A percentile compares a stretch with the other conserved stretches of the same genome.
Conservation (phyloP, 139 green algal genomes). For the Astrephomene gubernaculifera region DNA sequence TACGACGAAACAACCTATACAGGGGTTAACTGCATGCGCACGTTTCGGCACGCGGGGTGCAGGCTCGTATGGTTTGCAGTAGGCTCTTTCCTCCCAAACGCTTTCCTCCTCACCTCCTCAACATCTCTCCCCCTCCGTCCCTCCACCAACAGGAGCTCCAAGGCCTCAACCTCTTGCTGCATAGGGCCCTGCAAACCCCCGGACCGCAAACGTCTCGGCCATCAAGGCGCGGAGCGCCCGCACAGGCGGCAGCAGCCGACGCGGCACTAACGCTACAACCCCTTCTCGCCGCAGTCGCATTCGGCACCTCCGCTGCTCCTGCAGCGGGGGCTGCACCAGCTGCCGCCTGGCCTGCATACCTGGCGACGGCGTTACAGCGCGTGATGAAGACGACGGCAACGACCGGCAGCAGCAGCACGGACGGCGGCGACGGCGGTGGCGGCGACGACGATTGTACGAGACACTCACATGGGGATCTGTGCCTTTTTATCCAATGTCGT, state of each 20-base stretch:
- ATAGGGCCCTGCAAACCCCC: conserved; percentile 5
- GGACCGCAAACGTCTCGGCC: neutral
- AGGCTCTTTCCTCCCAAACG: too few species aligned
- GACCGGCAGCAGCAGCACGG: neutral
- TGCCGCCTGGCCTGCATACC: conserved; percentile 22
- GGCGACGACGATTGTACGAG: neutral
- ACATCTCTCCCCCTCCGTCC: neutral
- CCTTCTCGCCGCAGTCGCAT: conserved; percentile 32
- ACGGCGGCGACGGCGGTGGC: neutral
- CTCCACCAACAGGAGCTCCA: conserved; percentile 2
- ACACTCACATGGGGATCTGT: conserved; percentile 28
- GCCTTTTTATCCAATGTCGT: conserved; percentile 11
- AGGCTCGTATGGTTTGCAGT: too few species aligned
- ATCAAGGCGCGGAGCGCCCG: neutral
- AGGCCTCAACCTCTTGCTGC: conserved; percentile 22
- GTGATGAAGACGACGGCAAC: neutral
- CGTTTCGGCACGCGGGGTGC: too few species aligned
- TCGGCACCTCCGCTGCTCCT: neutral
- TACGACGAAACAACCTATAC: too few species aligned
- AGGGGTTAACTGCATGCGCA: too few species aligned
- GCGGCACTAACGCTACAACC: conserved; percentile 28
- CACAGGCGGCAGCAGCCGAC: neutral
- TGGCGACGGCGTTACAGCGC: conserved; percentile 17
- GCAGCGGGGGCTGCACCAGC: neutral
- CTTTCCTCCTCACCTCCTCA: too few species aligned